Base-by-base conservation (phyloP, 139 green algal genomes). In the Pleodorina starrii region DNA sequence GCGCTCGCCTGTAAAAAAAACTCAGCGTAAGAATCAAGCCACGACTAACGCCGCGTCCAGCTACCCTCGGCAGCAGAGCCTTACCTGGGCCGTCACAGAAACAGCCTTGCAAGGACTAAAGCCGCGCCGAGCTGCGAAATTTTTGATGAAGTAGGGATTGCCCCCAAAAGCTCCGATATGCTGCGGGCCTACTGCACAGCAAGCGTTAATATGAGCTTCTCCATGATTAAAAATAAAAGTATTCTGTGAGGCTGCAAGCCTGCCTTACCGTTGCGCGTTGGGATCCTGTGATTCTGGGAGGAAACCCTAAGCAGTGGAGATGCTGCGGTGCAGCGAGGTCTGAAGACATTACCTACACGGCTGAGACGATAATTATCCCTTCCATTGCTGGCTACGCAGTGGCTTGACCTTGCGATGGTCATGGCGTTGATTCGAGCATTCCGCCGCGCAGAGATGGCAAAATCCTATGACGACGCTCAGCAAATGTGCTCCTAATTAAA, bases 351-450 rank as follows among this genome's bases (percentile, higher is more conserved):
- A 10, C 0, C 25, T 80, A 80, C 1, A 57, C 72, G 40, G 23
- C 9, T 59, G 2, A 54, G 57, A 35, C 72, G 38, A 57, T 36
- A 59, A 42, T 4, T 17, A 80, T 80, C 40, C 38, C 42, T 80
- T 57, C 43, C 72, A 80, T 80, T 59, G 40, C 35, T 7, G 14
- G 42, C 10, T 54, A 36, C 42, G 35, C 72, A 40, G 11, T 40
- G 43, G 72, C 38, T 38, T 38, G 40, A 40, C 38, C 72, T 35
- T 12, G 40, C 7, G 42, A 80, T 54, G 23, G 72, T 80, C 72
- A 80, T 80, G 38, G 72, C 72, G 35, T n/a, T n/a, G n/a, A n/a
- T n/a, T n/a, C 35, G 46, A 57, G 72, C 72, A 80, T 80, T 80
- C 72, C 72, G n/a, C 35, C 2, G 12, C 11, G 48, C 48, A 73